Percentiles rank a stretch among this genome's conserved stretches.
These are phyloP conservation scores for Harringtonia aguacate DNA, from an alignment of 2,329 filamentous ascomycete species.

Conservation along the genomic window DNA sequence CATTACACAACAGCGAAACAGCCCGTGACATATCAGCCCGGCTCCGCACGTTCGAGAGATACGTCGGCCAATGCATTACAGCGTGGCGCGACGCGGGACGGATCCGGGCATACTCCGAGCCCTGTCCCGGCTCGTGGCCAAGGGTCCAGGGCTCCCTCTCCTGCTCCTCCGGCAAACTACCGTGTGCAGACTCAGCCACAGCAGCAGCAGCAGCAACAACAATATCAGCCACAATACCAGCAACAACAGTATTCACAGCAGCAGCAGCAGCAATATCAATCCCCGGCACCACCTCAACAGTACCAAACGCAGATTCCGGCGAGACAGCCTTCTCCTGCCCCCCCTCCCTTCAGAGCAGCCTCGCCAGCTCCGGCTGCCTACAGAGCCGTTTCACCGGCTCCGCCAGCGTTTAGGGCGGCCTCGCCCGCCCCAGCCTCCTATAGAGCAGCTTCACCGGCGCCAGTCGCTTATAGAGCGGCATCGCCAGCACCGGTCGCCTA, in stretches of 20 bases:
- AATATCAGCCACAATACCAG: background rate
- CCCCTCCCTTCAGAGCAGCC: too few relatives aligned
- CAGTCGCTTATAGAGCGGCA: background rate
- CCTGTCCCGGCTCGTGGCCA: conserved; percentile 13
- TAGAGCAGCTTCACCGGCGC: background rate
- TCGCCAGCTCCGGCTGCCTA: too few relatives aligned
- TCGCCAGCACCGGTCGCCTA: background rate
- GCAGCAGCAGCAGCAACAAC: conserved; percentile 3
- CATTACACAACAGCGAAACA: conserved; percentile 55
- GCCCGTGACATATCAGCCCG: conserved; percentile 43
- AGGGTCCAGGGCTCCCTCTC: conserved; percentile 21
- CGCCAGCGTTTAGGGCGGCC: background rate
- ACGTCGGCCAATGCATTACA: conserved; percentile 25
- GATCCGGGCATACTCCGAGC: conserved; percentile 17
- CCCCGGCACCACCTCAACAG: conserved; percentile 1
- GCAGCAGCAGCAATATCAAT: background rate
- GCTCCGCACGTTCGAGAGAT: conserved; percentile 26
- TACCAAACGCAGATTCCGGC: conserved; percentile 2
- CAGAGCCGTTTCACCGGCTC: too few relatives aligned
- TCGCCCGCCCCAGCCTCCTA: background rate
- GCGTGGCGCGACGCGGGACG: conserved; percentile 11
- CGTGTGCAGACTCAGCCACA: conserved; percentile 2
- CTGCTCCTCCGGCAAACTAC: conserved; percentile 10
- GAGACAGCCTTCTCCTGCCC: background rate
- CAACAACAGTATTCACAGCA: conserved; percentile 5